These are phyloP conservation scores for Orbilia javanica DNA, from an alignment of 2,329 filamentous ascomycete species.

Conservation along the genomic window DNA sequence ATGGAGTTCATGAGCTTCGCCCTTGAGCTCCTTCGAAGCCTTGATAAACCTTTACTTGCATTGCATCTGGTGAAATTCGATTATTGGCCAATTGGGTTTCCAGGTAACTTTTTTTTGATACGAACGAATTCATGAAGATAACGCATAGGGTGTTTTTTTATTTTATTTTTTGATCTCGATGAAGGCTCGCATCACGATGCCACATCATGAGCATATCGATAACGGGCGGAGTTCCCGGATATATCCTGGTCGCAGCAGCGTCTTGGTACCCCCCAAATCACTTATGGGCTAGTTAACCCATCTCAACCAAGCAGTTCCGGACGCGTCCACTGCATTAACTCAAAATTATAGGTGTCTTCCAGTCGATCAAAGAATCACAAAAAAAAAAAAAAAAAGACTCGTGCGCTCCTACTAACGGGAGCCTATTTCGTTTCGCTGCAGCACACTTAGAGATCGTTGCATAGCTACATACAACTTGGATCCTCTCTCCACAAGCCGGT, in stretches of 20 bases:
- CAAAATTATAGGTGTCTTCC: neutral
- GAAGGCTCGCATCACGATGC: slow-evolving; percentile 38
- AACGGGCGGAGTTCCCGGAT: slow-evolving; percentile 54
- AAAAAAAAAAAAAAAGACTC: slow-evolving; percentile 36
- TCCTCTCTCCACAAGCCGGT: neutral
- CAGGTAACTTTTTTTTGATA: slow-evolving; percentile 31
- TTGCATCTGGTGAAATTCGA: slow-evolving; percentile 11
- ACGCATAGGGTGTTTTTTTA: neutral
- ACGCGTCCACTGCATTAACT: neutral
- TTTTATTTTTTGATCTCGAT: slow-evolving; percentile 42
- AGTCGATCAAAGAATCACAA: neutral
- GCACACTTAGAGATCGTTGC: neutral
- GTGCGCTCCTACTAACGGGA: slow-evolving; percentile 54
- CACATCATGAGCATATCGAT: slow-evolving; percentile 41
- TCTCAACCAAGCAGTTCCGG: neutral
- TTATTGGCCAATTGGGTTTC: slow-evolving; percentile 31
- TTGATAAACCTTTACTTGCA: slow-evolving; percentile 15
- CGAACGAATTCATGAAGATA: slow-evolving; percentile 38
- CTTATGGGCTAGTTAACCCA: neutral
- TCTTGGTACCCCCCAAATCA: slow-evolving; percentile 12
- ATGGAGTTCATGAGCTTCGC: slow-evolving; percentile 24
- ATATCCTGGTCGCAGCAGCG: slow-evolving; percentile 23
- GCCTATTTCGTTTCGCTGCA: slow-evolving; percentile 34
- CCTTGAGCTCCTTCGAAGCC: slow-evolving; percentile 53
- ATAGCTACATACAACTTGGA: slow-evolving; percentile 10